Base-by-base conservation (phyloP, 352 stramenopile species). In the Globisporangium camurandrum region DNA sequence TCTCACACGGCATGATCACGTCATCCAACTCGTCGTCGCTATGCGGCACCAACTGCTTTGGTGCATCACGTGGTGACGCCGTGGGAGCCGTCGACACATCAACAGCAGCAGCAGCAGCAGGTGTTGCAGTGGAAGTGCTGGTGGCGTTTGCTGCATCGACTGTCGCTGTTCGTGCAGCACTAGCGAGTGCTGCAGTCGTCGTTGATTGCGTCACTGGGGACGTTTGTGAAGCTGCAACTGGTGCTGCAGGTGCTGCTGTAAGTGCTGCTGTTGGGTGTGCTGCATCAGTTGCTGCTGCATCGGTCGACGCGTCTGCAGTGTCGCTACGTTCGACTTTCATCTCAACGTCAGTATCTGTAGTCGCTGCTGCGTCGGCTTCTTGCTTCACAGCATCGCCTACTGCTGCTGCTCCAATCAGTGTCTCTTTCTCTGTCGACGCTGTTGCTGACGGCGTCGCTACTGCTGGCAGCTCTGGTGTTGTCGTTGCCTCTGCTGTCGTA, bases 1-100 rank as follows among this genome's bases (percentile, higher is more conserved):
- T 97, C 64, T 99, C 96, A 52, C 90, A 98, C 46, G 97, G 95
- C 82, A 98, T 95, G 58, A 98, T 95, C 64, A 98, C 88, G 43
- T 96, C 89, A 45, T 87, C 79, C 39, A 88, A 53, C 23, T 92
- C 83, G 16, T 87, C 74, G 24, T 66, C 22, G 27, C 30, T 34
- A 7, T 23, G 46, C 24, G 49, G 66, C 51, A 61, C 86, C 59
- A 46, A 84, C 10, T 19, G 39, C 51, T 64, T 67, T 22, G 45
- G 41, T 55, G 40, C 41, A 47, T 49, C 48, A 19, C n/a, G n/a
- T n/a, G n/a, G n/a, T n/a, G 17, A 4, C 10, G 36, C 7, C 30
- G 8, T 34, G 8, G 8, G 8, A 34, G 30, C 30, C 12, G 30
- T 11, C 12, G 30, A 34, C 8, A 34, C 30, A 11, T 34, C 30